Percentiles rank a stretch among this genome's conserved stretches.
phyloP scores from a whole-genome alignment of 2,329 filamentous ascomycete genomes.

The Alternaria infectoria region DNA sequence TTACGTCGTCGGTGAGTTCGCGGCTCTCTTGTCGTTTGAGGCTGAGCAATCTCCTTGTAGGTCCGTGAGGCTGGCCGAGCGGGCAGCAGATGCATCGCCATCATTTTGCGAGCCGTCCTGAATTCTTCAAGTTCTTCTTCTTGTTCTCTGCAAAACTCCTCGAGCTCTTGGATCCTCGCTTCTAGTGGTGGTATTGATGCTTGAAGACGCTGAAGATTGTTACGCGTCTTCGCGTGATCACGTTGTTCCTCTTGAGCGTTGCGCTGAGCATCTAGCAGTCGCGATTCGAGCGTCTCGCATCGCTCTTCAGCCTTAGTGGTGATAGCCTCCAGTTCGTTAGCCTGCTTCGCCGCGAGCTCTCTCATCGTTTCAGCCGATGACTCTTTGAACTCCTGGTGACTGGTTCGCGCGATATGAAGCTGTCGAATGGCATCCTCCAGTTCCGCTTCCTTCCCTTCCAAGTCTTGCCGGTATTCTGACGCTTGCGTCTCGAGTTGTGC shows the following conservation, averaged over 20 bases:
- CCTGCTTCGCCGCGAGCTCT: conserved; percentile 24
- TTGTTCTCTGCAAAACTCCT: conserved; percentile 34
- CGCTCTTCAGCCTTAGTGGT: conserved; percentile 20
- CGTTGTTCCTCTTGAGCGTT: conserved; percentile 5
- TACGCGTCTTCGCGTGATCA: conserved; percentile 20
- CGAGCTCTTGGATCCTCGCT: conserved; percentile 31
- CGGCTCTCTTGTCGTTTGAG: conserved; percentile 16
- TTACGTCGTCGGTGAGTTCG: conserved; percentile 34
- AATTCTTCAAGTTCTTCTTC: conserved; percentile 39
- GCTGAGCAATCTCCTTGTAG: conserved; percentile 14
- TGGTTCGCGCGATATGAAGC: conserved; percentile 24
- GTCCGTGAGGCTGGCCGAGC: conserved; percentile 17
- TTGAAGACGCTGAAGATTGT: conserved; percentile 24
- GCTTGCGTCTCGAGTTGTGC: conserved; percentile 24
- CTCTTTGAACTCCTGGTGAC: conserved; percentile 25
- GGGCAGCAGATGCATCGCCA: conserved; percentile 31
- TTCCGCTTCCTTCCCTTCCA: conserved; percentile 26
- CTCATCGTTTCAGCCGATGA: conserved; percentile 24
- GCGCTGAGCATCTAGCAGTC: conserved; percentile 23
- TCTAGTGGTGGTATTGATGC: conserved; percentile 25
- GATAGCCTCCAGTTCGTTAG: conserved; percentile 20
- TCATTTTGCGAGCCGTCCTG: conserved; percentile 29
- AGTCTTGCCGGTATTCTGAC: conserved; percentile 22
- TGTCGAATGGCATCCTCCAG: conserved; percentile 18
- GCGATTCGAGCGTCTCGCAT: conserved; percentile 18